Evolutionary conservation across 768 basidiomycete genomes (phyloP).

Genomic region (Roridomyces roridus): DNA sequence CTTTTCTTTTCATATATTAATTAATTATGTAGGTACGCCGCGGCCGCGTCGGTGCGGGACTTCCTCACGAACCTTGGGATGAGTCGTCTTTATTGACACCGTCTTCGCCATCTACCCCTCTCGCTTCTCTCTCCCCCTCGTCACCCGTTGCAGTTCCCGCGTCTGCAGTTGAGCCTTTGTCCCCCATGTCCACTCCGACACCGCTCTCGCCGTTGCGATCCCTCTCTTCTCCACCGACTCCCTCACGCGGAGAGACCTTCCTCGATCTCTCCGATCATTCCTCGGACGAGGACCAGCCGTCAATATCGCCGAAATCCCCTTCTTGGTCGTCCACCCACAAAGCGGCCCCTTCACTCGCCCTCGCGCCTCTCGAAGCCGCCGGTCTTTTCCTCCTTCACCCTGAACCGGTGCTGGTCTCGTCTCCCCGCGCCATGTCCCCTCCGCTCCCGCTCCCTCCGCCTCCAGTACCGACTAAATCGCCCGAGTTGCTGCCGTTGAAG

Average conservation of each 20-base stretch:
- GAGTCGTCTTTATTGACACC: too few relatives aligned
- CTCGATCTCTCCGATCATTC: neutral
- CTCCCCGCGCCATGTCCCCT: neutral
- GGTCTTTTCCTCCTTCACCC: neutral
- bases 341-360: slow-evolving; percentile 2
- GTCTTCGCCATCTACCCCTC: too few relatives aligned
- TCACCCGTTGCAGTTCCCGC: neutral
- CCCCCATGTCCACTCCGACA: neutral
- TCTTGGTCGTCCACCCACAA: neutral
- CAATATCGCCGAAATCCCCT: neutral
- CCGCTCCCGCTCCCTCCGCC: neutral
- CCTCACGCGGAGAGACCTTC: neutral
- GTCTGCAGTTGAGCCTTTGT: neutral
- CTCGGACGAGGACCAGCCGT: neutral
- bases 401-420: neutral
- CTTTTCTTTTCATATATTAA: slow-evolving; percentile 9
- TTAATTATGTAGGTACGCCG: slow-evolving; percentile 46
- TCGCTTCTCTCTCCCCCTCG: neutral
- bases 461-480: neutral
- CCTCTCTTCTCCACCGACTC: neutral
- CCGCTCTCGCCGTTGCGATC: neutral
- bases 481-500: neutral
- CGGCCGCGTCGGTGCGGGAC: slow-evolving; percentile 56
- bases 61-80: slow-evolving; percentile 65
- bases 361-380: slow-evolving; percentile 6